Evolutionary conservation across 345 rosid species (phyloP).

Genomic region (Aethionema arabicum): DNA sequence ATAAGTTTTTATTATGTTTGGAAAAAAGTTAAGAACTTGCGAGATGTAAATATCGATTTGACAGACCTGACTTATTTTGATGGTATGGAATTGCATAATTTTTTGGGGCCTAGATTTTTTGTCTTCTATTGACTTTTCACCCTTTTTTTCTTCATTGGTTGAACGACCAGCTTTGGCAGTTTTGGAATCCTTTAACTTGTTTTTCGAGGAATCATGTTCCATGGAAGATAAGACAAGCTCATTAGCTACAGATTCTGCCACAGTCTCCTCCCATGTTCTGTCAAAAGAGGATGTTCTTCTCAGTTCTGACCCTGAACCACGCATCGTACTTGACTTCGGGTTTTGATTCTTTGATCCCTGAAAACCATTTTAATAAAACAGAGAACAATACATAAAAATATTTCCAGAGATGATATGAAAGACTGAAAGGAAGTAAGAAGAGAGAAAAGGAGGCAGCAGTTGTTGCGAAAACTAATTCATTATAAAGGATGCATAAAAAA

Average conservation of each 20-base stretch:
- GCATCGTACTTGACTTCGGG: constrained; percentile 42
- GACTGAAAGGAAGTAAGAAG: background rate
- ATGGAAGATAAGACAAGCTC: constrained; percentile 71
- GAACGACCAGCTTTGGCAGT: constrained; percentile 63
- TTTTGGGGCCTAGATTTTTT: constrained; percentile 88
- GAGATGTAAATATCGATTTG: background rate
- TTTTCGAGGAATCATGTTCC: constrained; percentile 69
- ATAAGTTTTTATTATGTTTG: background rate
- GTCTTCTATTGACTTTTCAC: constrained; percentile 65
- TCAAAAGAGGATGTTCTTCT: constrained; percentile 95
- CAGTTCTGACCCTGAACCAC: constrained; percentile 55
- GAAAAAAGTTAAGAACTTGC: background rate
- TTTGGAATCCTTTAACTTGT: constrained; percentile 66
- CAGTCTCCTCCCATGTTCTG: constrained; percentile 92
- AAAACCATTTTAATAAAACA: constrained; percentile 20
- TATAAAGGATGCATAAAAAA: background rate
- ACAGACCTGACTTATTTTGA: constrained; percentile 94
- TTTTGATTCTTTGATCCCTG: constrained; percentile 53
- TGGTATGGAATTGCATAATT: constrained; percentile 81
- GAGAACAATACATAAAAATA: background rate
- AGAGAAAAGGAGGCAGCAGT: background rate
- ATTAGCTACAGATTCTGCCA: constrained; percentile 91
- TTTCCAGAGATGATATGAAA: constrained; percentile 10
- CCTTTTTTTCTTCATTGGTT: constrained; percentile 81
- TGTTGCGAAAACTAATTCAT: background rate